phyloP scores from a whole-genome alignment of 257 asterid species.

The Lycium ferocissimum region DNA sequence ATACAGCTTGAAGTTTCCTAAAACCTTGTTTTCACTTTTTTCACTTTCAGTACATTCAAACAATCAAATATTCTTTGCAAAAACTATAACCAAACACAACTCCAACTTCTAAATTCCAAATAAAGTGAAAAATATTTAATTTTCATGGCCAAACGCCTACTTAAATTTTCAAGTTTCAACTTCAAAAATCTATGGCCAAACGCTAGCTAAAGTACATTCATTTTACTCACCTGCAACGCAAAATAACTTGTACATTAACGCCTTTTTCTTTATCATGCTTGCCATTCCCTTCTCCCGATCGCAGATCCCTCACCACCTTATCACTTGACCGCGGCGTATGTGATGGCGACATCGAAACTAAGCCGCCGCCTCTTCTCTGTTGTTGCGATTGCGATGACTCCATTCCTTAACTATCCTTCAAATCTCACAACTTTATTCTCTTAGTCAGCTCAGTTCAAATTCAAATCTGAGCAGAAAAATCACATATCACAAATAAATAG shows the following conservation, averaged over 20 bases:
- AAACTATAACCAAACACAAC: too few relatives aligned
- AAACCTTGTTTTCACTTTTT: too few relatives aligned
- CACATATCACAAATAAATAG: slow-evolving; percentile 18
- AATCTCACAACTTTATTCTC: slow-evolving; percentile 29
- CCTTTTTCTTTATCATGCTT: slow-evolving; percentile 87
- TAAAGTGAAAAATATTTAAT: too few relatives aligned
- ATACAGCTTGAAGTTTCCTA: too few relatives aligned
- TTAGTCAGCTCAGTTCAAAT: slow-evolving; percentile 36
- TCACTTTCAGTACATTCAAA: too few relatives aligned
- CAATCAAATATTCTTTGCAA: too few relatives aligned
- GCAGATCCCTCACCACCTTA: slow-evolving; percentile 77
- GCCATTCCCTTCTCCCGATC: slow-evolving; percentile 88
- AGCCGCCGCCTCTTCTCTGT: slow-evolving; percentile 60
- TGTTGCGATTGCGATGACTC: slow-evolving; percentile 53
- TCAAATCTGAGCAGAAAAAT: slow-evolving; percentile 31
- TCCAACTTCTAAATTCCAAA: too few relatives aligned
- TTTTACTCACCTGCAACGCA: slow-evolving; percentile 79
- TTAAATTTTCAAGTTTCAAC: too few relatives aligned
- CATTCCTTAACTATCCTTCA: slow-evolving; percentile 46
- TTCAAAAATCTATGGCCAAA: too few relatives aligned
- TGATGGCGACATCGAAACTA: slow-evolving; percentile 67
- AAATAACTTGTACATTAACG: slow-evolving; percentile 92
- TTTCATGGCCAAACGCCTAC: too few relatives aligned
- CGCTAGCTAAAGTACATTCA: too few relatives aligned
- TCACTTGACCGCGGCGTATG: slow-evolving; percentile 89